phyloP scores from a whole-genome alignment of 1,284 basidiomycete species.

The Apiotrichum montevideense region DNA sequence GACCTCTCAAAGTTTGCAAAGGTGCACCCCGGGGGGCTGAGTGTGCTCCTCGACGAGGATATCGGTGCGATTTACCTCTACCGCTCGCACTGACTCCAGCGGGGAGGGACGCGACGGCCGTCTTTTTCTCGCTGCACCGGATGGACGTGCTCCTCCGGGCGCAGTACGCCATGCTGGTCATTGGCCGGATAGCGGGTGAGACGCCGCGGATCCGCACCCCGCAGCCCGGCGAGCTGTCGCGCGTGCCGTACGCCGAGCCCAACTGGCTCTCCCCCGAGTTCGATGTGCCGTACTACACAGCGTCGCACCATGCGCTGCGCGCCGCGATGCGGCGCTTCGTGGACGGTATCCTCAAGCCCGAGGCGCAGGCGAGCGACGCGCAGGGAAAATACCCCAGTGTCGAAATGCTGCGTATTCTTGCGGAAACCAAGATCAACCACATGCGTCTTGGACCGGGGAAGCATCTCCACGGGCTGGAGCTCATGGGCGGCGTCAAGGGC shows the following conservation, averaged over 20 bases:
- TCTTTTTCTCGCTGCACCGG: constrained; percentile 75
- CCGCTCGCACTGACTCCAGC: constrained; percentile 45
- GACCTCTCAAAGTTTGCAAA: constrained; percentile 69
- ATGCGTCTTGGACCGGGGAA: constrained; percentile 78
- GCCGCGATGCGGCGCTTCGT: constrained; percentile 52
- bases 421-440: constrained; percentile 67
- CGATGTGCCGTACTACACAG: constrained; percentile 76
- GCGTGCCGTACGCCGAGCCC: constrained; percentile 73
- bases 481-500: constrained; percentile 79
- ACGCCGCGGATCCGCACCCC: constrained; percentile 54
- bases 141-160: constrained; percentile 68
- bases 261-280: constrained; percentile 75
- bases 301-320: constrained; percentile 50
- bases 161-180: constrained; percentile 62
- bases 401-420: constrained; percentile 43
- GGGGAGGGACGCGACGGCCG: constrained; percentile 76
- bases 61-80: constrained; percentile 52
- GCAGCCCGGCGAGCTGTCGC: constrained; percentile 55
- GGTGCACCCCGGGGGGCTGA: constrained; percentile 74
- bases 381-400: constrained; percentile 61
- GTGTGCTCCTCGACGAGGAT: constrained; percentile 68
- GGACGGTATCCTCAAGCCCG: constrained; percentile 52
- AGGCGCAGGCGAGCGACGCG: constrained; percentile 60
- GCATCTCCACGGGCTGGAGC: constrained; percentile 71
- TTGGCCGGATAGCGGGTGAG: constrained; percentile 65